A percentile compares a stretch with the other conserved stretches of the same genome.
Evolutionary conservation across 441 rosid species (phyloP).

Genomic region (Pelargonium citronellum): DNA sequence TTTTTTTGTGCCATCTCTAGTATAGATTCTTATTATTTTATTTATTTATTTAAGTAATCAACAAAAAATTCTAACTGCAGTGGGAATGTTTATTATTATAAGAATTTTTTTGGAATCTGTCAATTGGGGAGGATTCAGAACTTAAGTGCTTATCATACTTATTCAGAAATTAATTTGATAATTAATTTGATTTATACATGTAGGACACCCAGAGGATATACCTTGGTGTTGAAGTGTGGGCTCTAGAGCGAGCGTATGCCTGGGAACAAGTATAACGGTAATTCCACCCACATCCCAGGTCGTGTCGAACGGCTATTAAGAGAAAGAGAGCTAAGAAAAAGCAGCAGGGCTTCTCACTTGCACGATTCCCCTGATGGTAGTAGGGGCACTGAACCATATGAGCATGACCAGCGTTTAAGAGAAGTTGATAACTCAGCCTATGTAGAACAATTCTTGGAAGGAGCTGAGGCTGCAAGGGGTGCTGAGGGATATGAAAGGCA

Average conservation of each 20-base stretch:
- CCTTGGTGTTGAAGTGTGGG: constrained; percentile 31
- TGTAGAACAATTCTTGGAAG: constrained; percentile 65
- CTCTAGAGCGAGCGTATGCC: constrained; percentile 75
- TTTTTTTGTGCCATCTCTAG: constrained; percentile 21
- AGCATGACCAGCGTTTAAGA: constrained; percentile 42
- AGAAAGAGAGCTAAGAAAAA: constrained; percentile 65
- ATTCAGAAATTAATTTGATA: constrained; percentile 25
- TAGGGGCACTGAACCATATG: constrained; percentile 37
- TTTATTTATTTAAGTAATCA: constrained; percentile 18
- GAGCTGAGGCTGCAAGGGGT: constrained; percentile 44
- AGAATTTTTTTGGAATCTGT: constrained; percentile 13
- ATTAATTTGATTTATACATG: constrained; percentile 42
- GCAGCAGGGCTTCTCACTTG: constrained; percentile 39
- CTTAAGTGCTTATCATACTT: constrained; percentile 22
- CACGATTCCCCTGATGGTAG: constrained; percentile 47
- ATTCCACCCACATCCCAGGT: constrained; percentile 48
- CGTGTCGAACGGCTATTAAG: constrained; percentile 73
- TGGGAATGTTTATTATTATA: constrained; percentile 21
- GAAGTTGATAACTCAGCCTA: constrained; percentile 49
- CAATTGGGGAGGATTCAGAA: constrained; percentile 24
- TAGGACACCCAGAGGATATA: constrained; percentile 28
- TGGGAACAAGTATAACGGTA: constrained; percentile 76
- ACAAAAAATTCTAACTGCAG: constrained; percentile 22
- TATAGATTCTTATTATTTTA: constrained; percentile 25
- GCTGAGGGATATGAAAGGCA: constrained; percentile 51